Percentiles rank a stretch among this genome's conserved stretches.
These are phyloP conservation scores for Mucor mucedo DNA, from an alignment of 371 early-diverging fungal species.

Conservation along the genomic window DNA sequence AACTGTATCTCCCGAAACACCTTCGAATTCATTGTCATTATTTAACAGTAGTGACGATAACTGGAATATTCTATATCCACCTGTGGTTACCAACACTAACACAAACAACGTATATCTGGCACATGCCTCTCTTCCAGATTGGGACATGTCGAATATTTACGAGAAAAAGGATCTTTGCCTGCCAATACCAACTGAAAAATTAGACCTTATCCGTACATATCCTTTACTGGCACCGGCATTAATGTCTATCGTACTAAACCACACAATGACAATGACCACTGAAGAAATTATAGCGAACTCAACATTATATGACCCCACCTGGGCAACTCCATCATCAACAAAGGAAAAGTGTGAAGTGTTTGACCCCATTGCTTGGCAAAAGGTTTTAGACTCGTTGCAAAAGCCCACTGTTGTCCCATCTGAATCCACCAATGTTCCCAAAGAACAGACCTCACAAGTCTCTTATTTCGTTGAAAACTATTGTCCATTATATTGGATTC, in stretches of 20 bases:
- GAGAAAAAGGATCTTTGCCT: constrained; percentile 3
- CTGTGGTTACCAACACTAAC: background rate
- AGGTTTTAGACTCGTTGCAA: background rate
- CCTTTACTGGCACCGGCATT: constrained; percentile 27
- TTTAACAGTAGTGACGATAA: background rate
- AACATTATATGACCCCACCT: background rate
- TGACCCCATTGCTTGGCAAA: constrained; percentile 2
- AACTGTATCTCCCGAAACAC: background rate
- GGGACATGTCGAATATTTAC: constrained; percentile 21
- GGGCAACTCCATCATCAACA: background rate
- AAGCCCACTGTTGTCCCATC: too few relatives aligned
- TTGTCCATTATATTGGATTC: constrained; percentile 43
- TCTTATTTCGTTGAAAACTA: background rate
- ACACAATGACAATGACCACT: constrained; percentile 28
- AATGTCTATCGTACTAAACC: constrained; percentile 28
- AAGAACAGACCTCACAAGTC: background rate
- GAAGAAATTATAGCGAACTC: constrained; percentile 16
- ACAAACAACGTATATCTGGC: constrained; percentile 16
- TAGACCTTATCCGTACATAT: constrained; percentile 12
- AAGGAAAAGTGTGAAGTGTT: constrained; percentile 1
- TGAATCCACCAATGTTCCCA: background rate
- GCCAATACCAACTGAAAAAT: background rate
- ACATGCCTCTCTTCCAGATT: constrained; percentile 25
- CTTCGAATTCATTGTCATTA: background rate
- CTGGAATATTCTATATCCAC: constrained; percentile 8